Conservation (phyloP, 148 eudicot species). For the Cornus florida region DNA sequence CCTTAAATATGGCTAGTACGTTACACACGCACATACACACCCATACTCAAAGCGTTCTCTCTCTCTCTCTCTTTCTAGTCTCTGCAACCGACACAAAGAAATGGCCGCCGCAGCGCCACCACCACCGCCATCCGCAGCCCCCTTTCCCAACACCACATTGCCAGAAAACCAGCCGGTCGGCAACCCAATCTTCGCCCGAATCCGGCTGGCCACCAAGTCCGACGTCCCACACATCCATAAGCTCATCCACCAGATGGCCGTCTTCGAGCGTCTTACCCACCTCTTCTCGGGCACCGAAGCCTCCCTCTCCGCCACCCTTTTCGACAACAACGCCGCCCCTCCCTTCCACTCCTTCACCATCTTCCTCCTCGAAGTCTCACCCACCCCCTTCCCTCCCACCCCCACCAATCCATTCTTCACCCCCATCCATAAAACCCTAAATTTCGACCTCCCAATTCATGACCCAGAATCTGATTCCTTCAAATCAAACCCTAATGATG, state of each 20-base stretch:
- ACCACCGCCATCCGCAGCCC: constrained; percentile 54
- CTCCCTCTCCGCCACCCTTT: constrained; percentile 67
- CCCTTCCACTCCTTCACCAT: constrained; percentile 82
- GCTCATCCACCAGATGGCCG: constrained; percentile 82
- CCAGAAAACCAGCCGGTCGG: constrained; percentile 15
- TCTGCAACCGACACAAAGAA: neutral
- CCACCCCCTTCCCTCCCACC: constrained; percentile 40
- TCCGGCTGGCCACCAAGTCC: constrained; percentile 56
- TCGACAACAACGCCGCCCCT: constrained; percentile 37
- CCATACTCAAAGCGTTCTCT: too few relatives aligned
- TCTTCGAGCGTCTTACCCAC: constrained; percentile 70
- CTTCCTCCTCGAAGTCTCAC: constrained; percentile 67
- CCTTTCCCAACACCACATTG: constrained; percentile 29
- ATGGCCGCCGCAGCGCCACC: constrained; percentile 77
- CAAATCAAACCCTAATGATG: constrained; percentile 20
- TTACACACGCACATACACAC: too few relatives aligned
- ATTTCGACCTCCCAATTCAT: constrained; percentile 25
- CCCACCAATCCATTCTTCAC: constrained; percentile 29
- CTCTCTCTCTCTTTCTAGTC: too few relatives aligned
- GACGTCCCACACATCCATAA: constrained; percentile 74
- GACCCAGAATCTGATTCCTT: constrained; percentile 53
- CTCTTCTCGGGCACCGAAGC: constrained; percentile 60
- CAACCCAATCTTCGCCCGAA: constrained; percentile 51
- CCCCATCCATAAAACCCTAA: constrained; percentile 45
- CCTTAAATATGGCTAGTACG: too few relatives aligned